Conservation (phyloP, 805 yeast species). For the Saccharomyces jurei region DNA sequence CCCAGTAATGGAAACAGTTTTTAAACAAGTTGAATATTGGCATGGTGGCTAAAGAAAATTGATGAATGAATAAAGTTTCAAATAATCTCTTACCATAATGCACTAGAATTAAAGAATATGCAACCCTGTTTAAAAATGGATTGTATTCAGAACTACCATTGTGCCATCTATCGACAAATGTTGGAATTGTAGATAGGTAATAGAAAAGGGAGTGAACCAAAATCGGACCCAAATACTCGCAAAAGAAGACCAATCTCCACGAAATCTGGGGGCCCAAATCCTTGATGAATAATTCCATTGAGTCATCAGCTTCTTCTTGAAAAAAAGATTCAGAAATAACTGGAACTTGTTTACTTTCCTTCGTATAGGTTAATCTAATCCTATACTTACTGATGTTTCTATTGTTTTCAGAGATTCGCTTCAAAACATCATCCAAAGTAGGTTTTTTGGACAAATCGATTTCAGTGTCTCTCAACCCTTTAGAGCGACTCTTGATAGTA, state of each 20-base stretch:
- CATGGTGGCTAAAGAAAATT: constrained; percentile 86
- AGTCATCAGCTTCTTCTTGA: constrained; percentile 30
- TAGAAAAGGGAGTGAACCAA: constrained; percentile 68
- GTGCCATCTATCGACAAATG: constrained; percentile 8
- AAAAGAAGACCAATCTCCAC: constrained; percentile 82
- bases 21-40: constrained; percentile 81
- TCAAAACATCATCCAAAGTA: constrained; percentile 37
- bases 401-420: constrained; percentile 38
- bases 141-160: constrained; percentile 9
- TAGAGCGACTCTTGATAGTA: constrained; percentile 54
- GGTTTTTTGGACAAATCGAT: constrained; percentile 29
- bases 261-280: constrained; percentile 90
- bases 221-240: constrained; percentile 88
- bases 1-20: constrained; percentile 88
- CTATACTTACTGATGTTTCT: constrained; percentile 40
- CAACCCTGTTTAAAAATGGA: constrained; percentile 24
- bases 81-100: constrained; percentile 85
- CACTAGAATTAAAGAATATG: constrained; percentile 43
- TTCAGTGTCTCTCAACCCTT: constrained; percentile 41
- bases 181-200: constrained; percentile 26
- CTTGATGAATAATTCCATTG: constrained; percentile 53
- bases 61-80: constrained; percentile 79
- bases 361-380: constrained; percentile 44
- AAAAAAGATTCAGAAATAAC: constrained; percentile 19
- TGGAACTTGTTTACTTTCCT: constrained; percentile 29